These are phyloP conservation scores for Xerocomellus intermedius DNA, from an alignment of 768 basidiomycete genomes.

Conservation along the genomic window DNA sequence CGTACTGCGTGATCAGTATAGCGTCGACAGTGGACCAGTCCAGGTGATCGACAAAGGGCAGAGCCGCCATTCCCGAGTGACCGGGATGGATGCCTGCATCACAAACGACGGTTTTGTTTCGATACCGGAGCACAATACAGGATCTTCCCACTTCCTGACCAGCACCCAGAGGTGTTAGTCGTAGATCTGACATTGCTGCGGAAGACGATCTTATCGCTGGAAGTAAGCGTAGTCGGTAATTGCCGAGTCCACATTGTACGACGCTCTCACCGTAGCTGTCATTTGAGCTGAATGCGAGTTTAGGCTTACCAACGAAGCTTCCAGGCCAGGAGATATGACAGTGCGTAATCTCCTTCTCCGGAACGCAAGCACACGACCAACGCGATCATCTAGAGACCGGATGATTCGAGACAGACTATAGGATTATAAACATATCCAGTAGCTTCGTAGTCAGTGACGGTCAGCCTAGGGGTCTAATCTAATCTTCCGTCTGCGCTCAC, in stretches of 20 bases:
- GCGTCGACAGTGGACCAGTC: slow-evolving; percentile 98
- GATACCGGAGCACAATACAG: slow-evolving; percentile 91
- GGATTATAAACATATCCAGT: too few relatives aligned
- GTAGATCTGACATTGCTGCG: slow-evolving; percentile 51
- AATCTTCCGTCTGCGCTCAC: too few relatives aligned
- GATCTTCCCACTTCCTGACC: slow-evolving; percentile 97
- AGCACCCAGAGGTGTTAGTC: slow-evolving; percentile 86
- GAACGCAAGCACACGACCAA: too few relatives aligned
- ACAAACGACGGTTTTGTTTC: slow-evolving; percentile 89
- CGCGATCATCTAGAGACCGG: too few relatives aligned
- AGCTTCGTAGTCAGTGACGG: too few relatives aligned
- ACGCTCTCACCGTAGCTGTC: too few relatives aligned
- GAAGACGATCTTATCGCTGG: background rate
- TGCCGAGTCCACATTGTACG: slow-evolving; percentile 20
- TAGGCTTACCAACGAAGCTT: too few relatives aligned
- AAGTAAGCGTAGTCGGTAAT: slow-evolving; percentile 15
- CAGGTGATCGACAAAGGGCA: slow-evolving; percentile 93
- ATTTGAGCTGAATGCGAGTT: too few relatives aligned
- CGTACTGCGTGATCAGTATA: slow-evolving; percentile 91
- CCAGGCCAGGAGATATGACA: too few relatives aligned
- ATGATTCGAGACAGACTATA: too few relatives aligned
- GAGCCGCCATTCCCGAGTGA: slow-evolving; percentile 85
- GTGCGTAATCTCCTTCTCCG: too few relatives aligned
- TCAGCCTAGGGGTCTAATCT: too few relatives aligned
- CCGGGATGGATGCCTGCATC: slow-evolving; percentile 96